Conservation (phyloP, 257 asterid species). For the Ajuga chamaepitys region DNA sequence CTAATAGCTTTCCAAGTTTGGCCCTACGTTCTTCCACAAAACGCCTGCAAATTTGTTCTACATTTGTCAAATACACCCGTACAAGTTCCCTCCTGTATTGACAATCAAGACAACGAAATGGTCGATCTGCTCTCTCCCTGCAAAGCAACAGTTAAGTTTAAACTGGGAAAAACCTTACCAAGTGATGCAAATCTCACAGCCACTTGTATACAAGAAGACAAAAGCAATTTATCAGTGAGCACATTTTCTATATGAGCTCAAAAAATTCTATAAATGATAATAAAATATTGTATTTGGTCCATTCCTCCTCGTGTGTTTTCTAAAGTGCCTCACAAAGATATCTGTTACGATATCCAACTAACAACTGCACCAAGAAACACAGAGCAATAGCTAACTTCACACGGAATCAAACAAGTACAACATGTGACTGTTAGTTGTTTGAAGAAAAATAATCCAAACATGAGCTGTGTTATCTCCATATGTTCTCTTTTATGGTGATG, state of each 20-base stretch:
- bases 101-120: slow-evolving; percentile 87
- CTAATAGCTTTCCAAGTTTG: slow-evolving; percentile 75
- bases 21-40: slow-evolving; percentile 73
- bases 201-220: neutral
- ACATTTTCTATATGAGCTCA: neutral
- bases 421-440: no score
- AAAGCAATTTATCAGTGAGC: neutral
- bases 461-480: neutral
- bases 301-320: neutral
- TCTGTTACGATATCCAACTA: neutral
- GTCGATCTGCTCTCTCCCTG: slow-evolving; percentile 92
- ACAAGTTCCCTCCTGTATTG: slow-evolving; percentile 92
- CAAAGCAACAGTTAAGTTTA: slow-evolving; percentile 15
- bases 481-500: neutral
- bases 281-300: neutral
- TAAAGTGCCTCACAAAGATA: neutral
- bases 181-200: neutral
- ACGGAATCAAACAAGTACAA: neutral
- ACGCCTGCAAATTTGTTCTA: slow-evolving; percentile 86
- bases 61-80: slow-evolving; percentile 83
- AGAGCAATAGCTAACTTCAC: neutral
- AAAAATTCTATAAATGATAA: neutral
- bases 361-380: neutral
- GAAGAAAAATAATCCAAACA: no score
- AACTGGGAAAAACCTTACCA: neutral